Base-by-base conservation (phyloP, 495 filamentous ascomycete genomes). In the Xylona heveae region DNA sequence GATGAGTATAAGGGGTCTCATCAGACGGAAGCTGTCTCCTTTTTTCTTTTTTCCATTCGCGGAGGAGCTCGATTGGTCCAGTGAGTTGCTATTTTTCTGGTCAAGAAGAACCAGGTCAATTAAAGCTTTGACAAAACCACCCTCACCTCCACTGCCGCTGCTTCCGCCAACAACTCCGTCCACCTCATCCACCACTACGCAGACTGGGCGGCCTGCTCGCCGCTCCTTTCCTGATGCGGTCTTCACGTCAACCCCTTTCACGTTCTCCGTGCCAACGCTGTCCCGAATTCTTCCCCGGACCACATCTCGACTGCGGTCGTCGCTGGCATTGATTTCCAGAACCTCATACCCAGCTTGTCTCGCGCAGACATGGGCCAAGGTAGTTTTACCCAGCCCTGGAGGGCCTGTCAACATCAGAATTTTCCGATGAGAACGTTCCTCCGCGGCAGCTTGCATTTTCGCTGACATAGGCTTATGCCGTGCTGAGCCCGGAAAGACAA, bases 281-380 rank as follows among this genome's bases (percentile, higher is more conserved):
- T 90, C 84, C 34, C 74, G 63, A 30, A 97, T 92, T 21, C 82
- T 64, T 5, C 78, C 82, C 46, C 78, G 83, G 20, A 97, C 90
- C 10, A 95, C 79, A 29, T 71, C 60, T 19, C 58, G 55, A 44
- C 71, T 78, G 28, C 78, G 57, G 40, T 84, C 79, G 42, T 85
- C 78, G 38, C 74, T 80, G 10, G 79, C 78, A 40, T 85, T 85
- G 49, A 85, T 81, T 48, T 85, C 78, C 37, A 93, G 63, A 3
- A 91, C 77, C 42, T 94, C 85, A 46, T 94, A 97, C 12, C 88
- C 88, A 9, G 88, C 85, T 45, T 97, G 88, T 41, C 61, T 71
- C 0, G 88, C 88, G 48, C 88, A 94, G 5, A 97, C 88, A 53
- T 97, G 88, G 1, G 88, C 90, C 19, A 97, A 50, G 0, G 88